phyloP scores from a whole-genome alignment of 768 basidiomycete genomes.

The Neoboletus brunneissimus region DNA sequence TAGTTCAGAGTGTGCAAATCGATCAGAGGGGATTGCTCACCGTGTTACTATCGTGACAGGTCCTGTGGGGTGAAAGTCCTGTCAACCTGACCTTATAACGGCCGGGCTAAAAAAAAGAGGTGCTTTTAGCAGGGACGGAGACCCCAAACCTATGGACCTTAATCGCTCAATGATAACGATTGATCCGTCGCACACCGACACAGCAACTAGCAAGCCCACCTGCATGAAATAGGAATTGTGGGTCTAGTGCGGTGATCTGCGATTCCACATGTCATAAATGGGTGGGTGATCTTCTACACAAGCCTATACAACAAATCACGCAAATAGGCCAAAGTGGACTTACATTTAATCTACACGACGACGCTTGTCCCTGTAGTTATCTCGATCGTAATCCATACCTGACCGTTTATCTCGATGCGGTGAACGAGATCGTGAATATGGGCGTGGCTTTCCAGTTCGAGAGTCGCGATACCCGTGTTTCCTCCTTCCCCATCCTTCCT shows the following conservation, averaged over 20 bases:
- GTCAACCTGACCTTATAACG: conserved; percentile 16
- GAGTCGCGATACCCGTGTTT: conserved; percentile 16
- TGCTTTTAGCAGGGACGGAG: background rate
- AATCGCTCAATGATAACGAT: conserved; percentile 20
- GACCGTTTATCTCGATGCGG: conserved; percentile 27
- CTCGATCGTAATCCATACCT: conserved; percentile 31
- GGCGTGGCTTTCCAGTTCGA: conserved; percentile 21
- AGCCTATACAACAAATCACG: conserved; percentile 3
- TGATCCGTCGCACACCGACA: background rate
- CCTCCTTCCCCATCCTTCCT: conserved; percentile 16
- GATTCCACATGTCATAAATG: background rate
- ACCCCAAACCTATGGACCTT: background rate
- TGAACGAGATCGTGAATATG: conserved; percentile 35
- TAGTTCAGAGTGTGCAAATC: background rate
- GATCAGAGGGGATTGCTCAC: conserved; percentile 17
- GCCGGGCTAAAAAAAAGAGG: background rate
- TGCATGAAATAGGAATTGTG: background rate
- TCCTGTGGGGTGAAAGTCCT: background rate
- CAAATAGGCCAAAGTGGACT: conserved; percentile 10
- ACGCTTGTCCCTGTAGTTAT: conserved; percentile 48
- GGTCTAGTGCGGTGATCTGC: conserved; percentile 13
- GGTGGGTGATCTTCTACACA: background rate
- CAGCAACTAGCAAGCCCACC: background rate
- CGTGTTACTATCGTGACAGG: conserved; percentile 10
- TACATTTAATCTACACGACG: conserved; percentile 51